Evolutionary conservation across 805 yeast genomes (phyloP).

Genomic region (Vanderwaltozyma yarrowii): DNA sequence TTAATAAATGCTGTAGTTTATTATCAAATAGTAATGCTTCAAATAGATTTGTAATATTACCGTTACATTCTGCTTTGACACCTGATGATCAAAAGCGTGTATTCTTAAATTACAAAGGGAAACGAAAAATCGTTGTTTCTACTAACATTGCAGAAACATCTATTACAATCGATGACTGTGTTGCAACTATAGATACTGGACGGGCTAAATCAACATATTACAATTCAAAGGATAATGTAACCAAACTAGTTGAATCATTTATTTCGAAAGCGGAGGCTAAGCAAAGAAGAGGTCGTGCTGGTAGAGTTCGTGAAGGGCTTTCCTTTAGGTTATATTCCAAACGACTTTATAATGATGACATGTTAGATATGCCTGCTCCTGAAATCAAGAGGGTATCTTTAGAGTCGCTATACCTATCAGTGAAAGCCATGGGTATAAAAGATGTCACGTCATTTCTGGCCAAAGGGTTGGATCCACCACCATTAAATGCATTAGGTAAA

Average conservation of each 20-base stretch:
- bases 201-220: conserved; percentile 69
- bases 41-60: conserved; percentile 39
- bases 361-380: conserved; percentile 73
- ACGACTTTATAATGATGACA: conserved; percentile 41
- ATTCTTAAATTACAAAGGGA: conserved; percentile 45
- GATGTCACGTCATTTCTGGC: conserved; percentile 61
- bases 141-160: conserved; percentile 97
- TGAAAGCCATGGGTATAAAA: conserved; percentile 78
- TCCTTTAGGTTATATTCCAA: conserved; percentile 74
- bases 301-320: conserved; percentile 76
- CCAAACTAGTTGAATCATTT: conserved; percentile 70
- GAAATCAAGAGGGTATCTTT: conserved; percentile 79
- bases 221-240: conserved; percentile 56
- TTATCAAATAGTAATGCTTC: conserved; percentile 11
- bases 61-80: conserved; percentile 80
- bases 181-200: conserved; percentile 83
- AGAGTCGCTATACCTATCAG: conserved; percentile 73
- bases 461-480: conserved; percentile 78
- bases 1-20: conserved; percentile 42
- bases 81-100: conserved; percentile 76
- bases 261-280: conserved; percentile 81
- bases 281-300: conserved; percentile 97
- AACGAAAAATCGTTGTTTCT: conserved; percentile 75
- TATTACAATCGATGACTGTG: conserved; percentile 91
- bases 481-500: conserved; percentile 28